Percentiles rank a stretch among this genome's conserved stretches.
Conservation (phyloP, 208 protist species). For the Trypanosoma vivax region DNA sequence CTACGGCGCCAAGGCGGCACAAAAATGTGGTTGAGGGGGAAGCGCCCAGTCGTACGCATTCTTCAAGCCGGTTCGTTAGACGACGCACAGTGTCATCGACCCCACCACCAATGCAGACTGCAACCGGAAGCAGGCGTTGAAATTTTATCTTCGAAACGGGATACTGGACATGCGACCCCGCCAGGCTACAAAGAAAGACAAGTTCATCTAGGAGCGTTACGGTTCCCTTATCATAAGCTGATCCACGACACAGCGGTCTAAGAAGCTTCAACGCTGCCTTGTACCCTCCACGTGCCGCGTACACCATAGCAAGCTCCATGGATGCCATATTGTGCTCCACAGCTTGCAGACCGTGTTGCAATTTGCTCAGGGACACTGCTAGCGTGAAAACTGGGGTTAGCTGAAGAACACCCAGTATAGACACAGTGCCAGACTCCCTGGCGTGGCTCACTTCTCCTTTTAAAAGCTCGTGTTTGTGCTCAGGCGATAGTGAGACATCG, state of each 20-base stretch:
- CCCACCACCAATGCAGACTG: not conserved
- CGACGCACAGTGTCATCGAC: not conserved
- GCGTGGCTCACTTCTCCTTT: not conserved
- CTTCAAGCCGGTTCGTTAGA: not conserved
- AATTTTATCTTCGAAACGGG: not conserved
- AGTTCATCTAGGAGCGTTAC: not conserved
- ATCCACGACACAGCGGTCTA: not conserved
- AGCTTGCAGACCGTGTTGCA: not conserved
- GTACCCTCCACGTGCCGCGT: slow-evolving; percentile 3
- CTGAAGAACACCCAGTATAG: not conserved
- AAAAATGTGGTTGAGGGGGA: slow-evolving; percentile 3
- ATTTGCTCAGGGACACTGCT: slow-evolving; percentile 3
- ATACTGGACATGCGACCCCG: not conserved
- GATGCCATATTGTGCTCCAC: slow-evolving; percentile 1
- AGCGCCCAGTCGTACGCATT: not conserved
- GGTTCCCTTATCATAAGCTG: not conserved
- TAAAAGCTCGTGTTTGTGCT: slow-evolving; percentile 3
- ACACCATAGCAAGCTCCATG: slow-evolving; percentile 7
- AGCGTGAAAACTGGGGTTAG: slow-evolving; percentile 3
- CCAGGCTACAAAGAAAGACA: not conserved
- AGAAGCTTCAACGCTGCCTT: slow-evolving; percentile 3
- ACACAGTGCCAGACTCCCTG: not conserved
- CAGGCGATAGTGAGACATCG: slow-evolving; percentile 3
- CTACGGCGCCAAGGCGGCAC: slow-evolving; percentile 4
- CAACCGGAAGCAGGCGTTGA: not conserved